Evolutionary conservation across 257 asterid genomes (phyloP).

Genomic region (Buddleja alternifolia): DNA sequence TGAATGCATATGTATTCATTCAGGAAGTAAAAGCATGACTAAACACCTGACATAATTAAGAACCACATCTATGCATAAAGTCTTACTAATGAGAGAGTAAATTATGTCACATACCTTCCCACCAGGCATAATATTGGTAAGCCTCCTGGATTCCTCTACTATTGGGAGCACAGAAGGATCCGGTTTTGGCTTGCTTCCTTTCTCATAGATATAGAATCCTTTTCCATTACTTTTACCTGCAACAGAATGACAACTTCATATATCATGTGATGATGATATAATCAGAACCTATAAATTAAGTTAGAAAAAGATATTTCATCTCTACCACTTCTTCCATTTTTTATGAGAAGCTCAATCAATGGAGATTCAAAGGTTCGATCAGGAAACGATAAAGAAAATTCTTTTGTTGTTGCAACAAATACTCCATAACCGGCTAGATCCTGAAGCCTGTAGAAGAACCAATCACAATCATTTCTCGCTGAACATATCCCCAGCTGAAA

Average conservation of each 20-base stretch:
- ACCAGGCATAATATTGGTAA: constrained; percentile 80
- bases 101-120: constrained; percentile 68
- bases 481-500: background rate
- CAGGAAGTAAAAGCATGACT: background rate
- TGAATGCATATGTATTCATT: background rate
- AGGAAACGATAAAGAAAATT: constrained; percentile 60
- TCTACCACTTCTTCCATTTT: constrained; percentile 88
- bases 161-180: constrained; percentile 82
- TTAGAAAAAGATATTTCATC: constrained; percentile 16
- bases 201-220: constrained; percentile 84
- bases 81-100: constrained; percentile 1
- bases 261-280: constrained; percentile 18
- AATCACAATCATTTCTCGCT: constrained; percentile 22
- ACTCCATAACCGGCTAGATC: constrained; percentile 98
- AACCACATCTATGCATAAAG: constrained; percentile 1
- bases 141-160: constrained; percentile 85
- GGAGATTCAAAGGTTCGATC: constrained; percentile 77
- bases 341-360: constrained; percentile 72
- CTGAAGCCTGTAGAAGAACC: constrained; percentile 69
- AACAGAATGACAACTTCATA: constrained; percentile 26
- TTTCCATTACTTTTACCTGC: constrained; percentile 93
- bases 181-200: constrained; percentile 93
- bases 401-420: constrained; percentile 65
- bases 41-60: constrained; percentile 6
- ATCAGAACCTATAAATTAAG: constrained; percentile 22